Evolutionary conservation across 179 eudicot genomes (phyloP), one percentile per base, ranked within the genome.

Genomic region (Silene coronaria): DNA sequence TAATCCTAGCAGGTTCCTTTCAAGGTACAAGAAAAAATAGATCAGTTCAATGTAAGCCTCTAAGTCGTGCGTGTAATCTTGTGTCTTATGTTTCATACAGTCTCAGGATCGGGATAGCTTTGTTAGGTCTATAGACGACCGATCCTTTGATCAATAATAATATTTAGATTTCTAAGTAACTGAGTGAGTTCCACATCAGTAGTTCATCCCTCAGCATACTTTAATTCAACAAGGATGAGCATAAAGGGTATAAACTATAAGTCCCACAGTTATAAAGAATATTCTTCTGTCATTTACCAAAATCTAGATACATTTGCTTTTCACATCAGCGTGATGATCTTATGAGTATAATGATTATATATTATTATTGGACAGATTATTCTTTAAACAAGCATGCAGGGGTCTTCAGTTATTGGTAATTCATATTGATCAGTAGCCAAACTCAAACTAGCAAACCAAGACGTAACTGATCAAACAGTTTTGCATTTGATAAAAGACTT

Each of bases 401-500:
- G 27, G 48, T 32, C 71, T 48, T 63, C 3, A 28, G 32, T 28
- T 32, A 32, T 32, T 32, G 34, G 5, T 32, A 32, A 32, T 32
- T 0, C 8, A 57, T 34, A 58, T 12, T 28, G 23, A 62, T 0
- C 28, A 60, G 55, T 16, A 69, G 60, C 53, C 14, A 51, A 16
- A 27, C 30, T 14, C 70, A n/a, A n/a, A 19, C n/a, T 24, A 22
- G 58, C 11, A 58, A 22, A 46, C 48, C 30, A 42, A 60, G 57
- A 55, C n/a, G 42, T 17, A 23, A 58, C n/a, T 17, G 17, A 27
- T 14, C 11, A 19, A 34, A 71, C 19, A 66, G 60, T 14, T 66
- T 32, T 75, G 28, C 63, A 66, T 69, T 70, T 5, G 46, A 2
- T 69, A 24, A 53, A 59, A 57, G 45, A 72, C 74, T 82, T 75